Base-by-base conservation (phyloP, 176 grass and related monocot species). In the Ampelocalamus luodianensis region DNA sequence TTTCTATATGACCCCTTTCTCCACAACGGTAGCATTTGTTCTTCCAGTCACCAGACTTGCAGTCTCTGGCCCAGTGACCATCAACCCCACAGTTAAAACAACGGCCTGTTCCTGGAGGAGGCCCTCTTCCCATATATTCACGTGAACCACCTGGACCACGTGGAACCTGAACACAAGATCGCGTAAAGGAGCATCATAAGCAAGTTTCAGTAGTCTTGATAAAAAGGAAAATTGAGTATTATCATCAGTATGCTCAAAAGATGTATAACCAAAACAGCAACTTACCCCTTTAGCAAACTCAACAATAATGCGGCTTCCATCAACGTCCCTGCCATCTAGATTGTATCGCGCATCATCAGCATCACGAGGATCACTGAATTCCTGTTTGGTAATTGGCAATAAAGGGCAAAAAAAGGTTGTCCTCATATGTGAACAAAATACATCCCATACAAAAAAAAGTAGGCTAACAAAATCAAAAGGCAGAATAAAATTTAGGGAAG, bases 1-100 rank as follows among this genome's bases (percentile, higher is more conserved):
- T 95, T 92, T 99, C 96, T 58, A 99, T 94, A 66, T 99, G 96
- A 8, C 93, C 96, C 74, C 96, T 89, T 64, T 99, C 96, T 11
- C 96, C 96, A 84, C 96, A 99, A 1, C 96, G 96, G 78, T 99
- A 99, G 67, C 96, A 99, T 83, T 94, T 99, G 83, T 99, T 99
- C 78, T 99, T 99, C 96, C 96, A 99, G 65, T 99, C 96, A 89
- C 96, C 96, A 82, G 96, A 90, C 43, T 94, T 92, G 86, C 96
- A 99, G 64, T 99, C 96, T 22, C 96, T 91, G 56, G 96, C 96
- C 96, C 96, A 99, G 70, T 99, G 96, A 23, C 96, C 96, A 84
- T 99, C 96, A 77, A 99, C 90, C 44, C 96, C 96, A 77, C 96
- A 99, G 58, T 99, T 99, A 45, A 99, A 99, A 70, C 96, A 99